phyloP scores from a whole-genome alignment of 2,329 filamentous ascomycete species.

The Ophiostoma himal-ulmi region DNA sequence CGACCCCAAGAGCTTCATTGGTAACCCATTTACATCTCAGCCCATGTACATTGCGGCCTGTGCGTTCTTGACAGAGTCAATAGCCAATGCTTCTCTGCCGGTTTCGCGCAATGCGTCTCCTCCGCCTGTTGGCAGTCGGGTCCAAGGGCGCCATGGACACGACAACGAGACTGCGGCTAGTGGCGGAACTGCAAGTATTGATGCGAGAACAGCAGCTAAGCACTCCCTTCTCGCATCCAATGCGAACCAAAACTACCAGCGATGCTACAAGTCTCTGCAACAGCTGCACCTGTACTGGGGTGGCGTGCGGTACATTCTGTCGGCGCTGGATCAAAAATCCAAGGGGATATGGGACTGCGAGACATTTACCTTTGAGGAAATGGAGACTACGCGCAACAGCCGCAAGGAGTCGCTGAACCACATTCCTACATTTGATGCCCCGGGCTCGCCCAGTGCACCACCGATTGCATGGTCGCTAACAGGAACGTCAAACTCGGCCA shows the following conservation, averaged over 20 bases:
- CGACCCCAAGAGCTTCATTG: constrained; percentile 77
- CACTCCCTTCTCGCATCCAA: constrained; percentile 74
- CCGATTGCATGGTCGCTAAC: constrained; percentile 81
- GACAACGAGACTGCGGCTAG: too few relatives aligned
- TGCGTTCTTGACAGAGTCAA: constrained; percentile 79
- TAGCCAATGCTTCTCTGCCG: constrained; percentile 61
- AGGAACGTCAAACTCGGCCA: constrained; percentile 78
- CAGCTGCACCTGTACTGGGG: constrained; percentile 81
- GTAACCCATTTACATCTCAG: constrained; percentile 84
- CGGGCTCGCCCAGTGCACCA: constrained; percentile 46
- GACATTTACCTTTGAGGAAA: constrained; percentile 65
- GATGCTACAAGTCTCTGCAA: constrained; percentile 77
- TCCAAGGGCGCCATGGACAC: too few relatives aligned
- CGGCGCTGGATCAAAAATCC: constrained; percentile 78
- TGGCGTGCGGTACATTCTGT: constrained; percentile 79
- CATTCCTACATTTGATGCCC: constrained; percentile 42
- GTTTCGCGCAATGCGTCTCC: constrained; percentile 56
- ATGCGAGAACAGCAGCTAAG: constrained; percentile 41
- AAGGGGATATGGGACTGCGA: constrained; percentile 78
- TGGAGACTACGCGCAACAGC: constrained; percentile 48
- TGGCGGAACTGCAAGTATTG: constrained; percentile 21
- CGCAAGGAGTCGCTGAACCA: constrained; percentile 42
- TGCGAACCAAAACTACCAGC: constrained; percentile 80
- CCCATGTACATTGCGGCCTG: constrained; percentile 89
- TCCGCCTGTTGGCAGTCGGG: constrained; percentile 26